Base-by-base conservation (phyloP, 2,329 filamentous ascomycete genomes). In the Lachnellula suecica region DNA sequence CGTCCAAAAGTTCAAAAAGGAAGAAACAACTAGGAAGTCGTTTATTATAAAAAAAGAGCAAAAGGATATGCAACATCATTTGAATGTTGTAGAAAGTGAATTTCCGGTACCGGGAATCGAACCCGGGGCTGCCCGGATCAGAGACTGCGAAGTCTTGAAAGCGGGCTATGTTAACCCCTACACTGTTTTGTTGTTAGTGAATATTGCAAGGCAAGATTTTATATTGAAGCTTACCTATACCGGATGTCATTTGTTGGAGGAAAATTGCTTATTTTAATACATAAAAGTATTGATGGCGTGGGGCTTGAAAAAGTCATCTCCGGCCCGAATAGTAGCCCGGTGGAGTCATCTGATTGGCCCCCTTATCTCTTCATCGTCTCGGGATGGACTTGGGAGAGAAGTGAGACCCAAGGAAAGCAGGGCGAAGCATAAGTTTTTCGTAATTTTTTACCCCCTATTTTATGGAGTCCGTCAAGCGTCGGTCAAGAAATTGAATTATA, bases 121-220 rank as follows among this genome's bases (percentile, higher is more conserved):
- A 51, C 49, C 49, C 49, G 49, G 38, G 49, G 42, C 49, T 51
- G 17, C 25, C 40, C 38, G 49, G 40, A 1, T 25, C 27, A 24
- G 2, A 15, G 5, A 23, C 29, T 2, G 19, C 6, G 17, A 4
- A 15, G 23, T 31, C 22, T 27, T 50, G 49, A 51, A 51, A 51
- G 40, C 49, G 38, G 40, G 25, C n/a, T 25, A 51, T 51, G 49
- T 45, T 51, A 43, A 51, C 49, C 49, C 49, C 49, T 51, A 51
- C 49, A 51, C 49, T 37, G 34, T 10, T 31, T 24, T 23, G 42
- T 37, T 17, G 2, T 44, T 3, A 35, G 20, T 13, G 27, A 9
- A 11, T 5, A 6, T 10, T 20, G 5, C 17, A 34, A 3, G 20
- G 23, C n/a, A n/a, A 27, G 15, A 2, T 3, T 19, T 3, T n/a